phyloP scores from a whole-genome alignment of 495 filamentous ascomycete genomes.

The Neurospora sp. region DNA sequence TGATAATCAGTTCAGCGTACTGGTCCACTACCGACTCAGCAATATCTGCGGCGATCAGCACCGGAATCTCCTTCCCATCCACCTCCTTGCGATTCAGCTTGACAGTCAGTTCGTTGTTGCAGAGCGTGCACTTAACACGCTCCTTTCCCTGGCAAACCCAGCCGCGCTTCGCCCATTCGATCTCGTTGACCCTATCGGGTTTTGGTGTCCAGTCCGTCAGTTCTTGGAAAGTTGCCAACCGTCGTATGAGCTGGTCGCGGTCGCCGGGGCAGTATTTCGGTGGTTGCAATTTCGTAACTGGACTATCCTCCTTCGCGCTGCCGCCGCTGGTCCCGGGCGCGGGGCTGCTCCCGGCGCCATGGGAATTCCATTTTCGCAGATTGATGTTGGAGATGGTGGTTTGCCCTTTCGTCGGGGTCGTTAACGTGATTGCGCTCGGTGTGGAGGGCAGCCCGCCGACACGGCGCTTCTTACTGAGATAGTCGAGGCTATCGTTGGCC shows the following conservation, averaged over 20 bases:
- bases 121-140: constrained; percentile 74
- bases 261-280: constrained; percentile 68
- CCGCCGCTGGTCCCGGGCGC: not conserved
- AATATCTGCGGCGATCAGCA: constrained; percentile 38
- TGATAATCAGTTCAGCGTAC: constrained; percentile 60
- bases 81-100: constrained; percentile 62
- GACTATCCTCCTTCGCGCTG: not conserved
- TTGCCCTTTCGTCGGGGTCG: constrained; percentile 14
- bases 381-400: constrained; percentile 32
- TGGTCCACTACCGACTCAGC: constrained; percentile 66
- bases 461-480: constrained; percentile 38
- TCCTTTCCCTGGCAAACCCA: constrained; percentile 81
- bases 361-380: constrained; percentile 30
- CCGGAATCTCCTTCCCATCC: constrained; percentile 50
- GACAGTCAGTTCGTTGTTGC: constrained; percentile 71
- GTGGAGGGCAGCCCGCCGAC: constrained; percentile 21
- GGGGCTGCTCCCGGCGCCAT: constrained; percentile 3
- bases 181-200: constrained; percentile 73
- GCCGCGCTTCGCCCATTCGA: constrained; percentile 90
- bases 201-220: constrained; percentile 82
- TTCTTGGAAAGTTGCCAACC: constrained; percentile 79
- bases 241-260: constrained; percentile 67
- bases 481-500: constrained; percentile 17
- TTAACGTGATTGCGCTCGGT: constrained; percentile 2
- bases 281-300: not conserved